Evolutionary conservation across 305 asterid genomes (phyloP), one percentile per base, ranked within the genome.

Genomic region (Fraxinus latifolia): DNA sequence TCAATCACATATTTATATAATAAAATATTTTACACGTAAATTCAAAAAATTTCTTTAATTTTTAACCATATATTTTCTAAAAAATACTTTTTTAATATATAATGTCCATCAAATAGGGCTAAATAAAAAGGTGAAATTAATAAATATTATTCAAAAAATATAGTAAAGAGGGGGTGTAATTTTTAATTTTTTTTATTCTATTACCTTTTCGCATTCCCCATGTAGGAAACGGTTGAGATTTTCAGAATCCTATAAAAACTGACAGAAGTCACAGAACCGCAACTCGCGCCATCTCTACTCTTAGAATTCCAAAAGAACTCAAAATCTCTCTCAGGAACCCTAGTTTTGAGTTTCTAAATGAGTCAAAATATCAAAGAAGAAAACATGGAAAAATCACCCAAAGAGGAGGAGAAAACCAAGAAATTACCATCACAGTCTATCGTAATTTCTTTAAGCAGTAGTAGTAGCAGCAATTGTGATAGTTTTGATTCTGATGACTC

Each of bases 391-490:
- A 50, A 4, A 7, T 31, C 34, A 31, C 5, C 47, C 0, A 73
- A 32, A 3, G 82, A 62, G 47, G 60, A 4, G 5, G 58, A 21
- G 25, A 7, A n/a, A 23, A 67, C 21, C 31, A n/a, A 3, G 62
- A 23, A 19, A 39, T 5, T 39, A 4, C 79, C 36, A 62, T 1
- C 19, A 76, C 37, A 7, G 7, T 31, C 74, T 15, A 15, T 31
- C 32, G 62, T 81, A 17, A 82, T 85, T 42, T 6, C 83, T 11
- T 5, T 85, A 29, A 86, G 80, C 73, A 82, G 81, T 68, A 36
- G 80, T 47, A 8, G 74, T 4, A 47, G 75, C 11, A 9, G 37
- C 50, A 81, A 29, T 1, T 17, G 3, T 25, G 71, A 60, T 17
- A 67, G 27, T 34, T 82, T 23, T 58, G 39, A 73, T 15, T 60